Evolutionary conservation across 495 filamentous ascomycete genomes (phyloP), one percentile per base, ranked within the genome.

Genomic region (Cercophora scortea): DNA sequence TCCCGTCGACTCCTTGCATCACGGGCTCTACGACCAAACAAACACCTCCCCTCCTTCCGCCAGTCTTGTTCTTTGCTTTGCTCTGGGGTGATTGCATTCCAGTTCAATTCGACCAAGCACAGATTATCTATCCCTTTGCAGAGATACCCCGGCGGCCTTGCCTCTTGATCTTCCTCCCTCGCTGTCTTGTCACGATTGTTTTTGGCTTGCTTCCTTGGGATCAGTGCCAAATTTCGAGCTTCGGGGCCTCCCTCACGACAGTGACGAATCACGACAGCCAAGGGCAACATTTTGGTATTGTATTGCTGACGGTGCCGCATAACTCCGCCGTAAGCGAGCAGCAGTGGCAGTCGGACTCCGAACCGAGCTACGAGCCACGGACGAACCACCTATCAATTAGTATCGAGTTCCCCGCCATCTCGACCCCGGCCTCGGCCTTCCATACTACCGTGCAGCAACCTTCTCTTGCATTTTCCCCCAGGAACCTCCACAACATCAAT

Each of bases 21-120:
- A 8, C 10, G 10, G 13, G 12, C 42, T 53, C 51, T 49, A 53
- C 54, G 55, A 55, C 47, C 51, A 50, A 50, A 45, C 58, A 48
- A 50, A 54, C 36, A 13, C 36, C 13, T 13, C 36, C 34, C 11
- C 34, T 38, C 36, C 36, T 13, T 38, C 36, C 57, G 55, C 42
- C 58, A 13, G 60, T 57, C 54, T 61, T 61, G 55, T 60, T 51
- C 54, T 45, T 56, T 49, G 55, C 49, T 54, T 57, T 63, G 45
- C 43, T 32, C 18, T 25, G 40, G 34, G 18, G 45, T 33, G 16
- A 47, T 46, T 51, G 38, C 53, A 54, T 57, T 53, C 58, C 53
- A 55, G 10, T 45, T 13, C n/a, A 25, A 18, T 17, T 11, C 8
- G 18, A 43, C 13, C 17, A 10, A 32, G 43, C 43, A 45, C n/a